phyloP scores from a whole-genome alignment of 1,139 yeast species.

The Blastobotrys illinoisensis region DNA sequence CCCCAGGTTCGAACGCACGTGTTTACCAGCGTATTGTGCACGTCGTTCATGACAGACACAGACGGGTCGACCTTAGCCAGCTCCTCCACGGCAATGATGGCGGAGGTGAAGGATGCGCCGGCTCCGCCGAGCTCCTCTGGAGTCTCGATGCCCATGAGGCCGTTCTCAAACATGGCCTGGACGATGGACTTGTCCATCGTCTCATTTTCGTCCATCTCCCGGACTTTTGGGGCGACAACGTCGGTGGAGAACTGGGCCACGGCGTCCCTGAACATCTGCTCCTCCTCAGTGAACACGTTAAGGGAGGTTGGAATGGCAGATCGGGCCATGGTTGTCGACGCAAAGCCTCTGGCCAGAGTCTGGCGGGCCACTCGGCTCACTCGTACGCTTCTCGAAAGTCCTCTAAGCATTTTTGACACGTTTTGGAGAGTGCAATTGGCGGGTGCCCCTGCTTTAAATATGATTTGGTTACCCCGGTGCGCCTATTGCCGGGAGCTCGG shows the following conservation, averaged over 20 bases:
- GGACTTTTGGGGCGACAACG: constrained; percentile 37
- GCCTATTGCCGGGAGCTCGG: neutral
- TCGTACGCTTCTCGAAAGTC: neutral
- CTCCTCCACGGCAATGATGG: constrained; percentile 41
- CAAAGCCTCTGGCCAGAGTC: constrained; percentile 5
- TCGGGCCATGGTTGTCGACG: constrained; percentile 5
- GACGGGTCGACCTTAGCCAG: constrained; percentile 42
- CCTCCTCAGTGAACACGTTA: constrained; percentile 36
- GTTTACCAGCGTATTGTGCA: constrained; percentile 41
- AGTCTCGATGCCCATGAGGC: constrained; percentile 43
- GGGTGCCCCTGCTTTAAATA: neutral
- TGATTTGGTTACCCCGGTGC: neutral
- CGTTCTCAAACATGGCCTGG: constrained; percentile 37
- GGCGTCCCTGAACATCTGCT: constrained; percentile 37
- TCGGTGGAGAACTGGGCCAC: constrained; percentile 38
- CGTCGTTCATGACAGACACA: constrained; percentile 41
- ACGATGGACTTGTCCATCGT: constrained; percentile 36
- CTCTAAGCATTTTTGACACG: neutral
- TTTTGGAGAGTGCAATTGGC: neutral
- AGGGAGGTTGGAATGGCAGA: constrained; percentile 14
- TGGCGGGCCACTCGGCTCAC: constrained; percentile 2
- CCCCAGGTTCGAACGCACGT: constrained; percentile 40
- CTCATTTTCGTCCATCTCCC: constrained; percentile 42
- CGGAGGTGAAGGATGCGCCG: constrained; percentile 42
- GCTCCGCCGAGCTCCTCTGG: constrained; percentile 44